phyloP scores from a whole-genome alignment of 108 stramenopile species.

The Stephanodiscus minutulus region DNA sequence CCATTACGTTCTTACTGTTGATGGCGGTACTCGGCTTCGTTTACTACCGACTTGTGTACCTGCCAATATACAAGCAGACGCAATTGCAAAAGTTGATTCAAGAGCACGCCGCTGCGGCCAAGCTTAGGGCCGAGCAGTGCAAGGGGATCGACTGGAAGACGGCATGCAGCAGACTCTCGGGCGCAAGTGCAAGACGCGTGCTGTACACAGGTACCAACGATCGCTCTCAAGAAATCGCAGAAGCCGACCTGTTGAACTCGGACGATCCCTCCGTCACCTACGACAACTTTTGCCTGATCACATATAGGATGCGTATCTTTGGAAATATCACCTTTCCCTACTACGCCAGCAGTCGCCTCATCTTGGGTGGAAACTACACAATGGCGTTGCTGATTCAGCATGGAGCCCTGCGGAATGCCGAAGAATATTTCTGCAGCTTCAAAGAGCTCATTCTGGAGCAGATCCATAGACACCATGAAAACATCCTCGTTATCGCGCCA shows the following conservation, averaged over 20 bases:
- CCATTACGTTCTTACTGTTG: not conserved
- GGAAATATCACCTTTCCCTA: not conserved
- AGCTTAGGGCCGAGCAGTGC: not conserved
- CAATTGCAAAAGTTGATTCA: not conserved
- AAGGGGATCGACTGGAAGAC: not conserved
- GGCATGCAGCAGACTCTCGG: not conserved
- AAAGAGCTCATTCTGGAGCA: constrained; percentile 5
- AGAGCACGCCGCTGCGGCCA: not conserved
- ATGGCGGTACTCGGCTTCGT: not conserved
- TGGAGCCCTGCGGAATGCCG: constrained; percentile 46
- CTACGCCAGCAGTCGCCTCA: not conserved
- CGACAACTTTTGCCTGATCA: not conserved
- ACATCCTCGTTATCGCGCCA: constrained; percentile 34
- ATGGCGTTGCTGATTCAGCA: constrained; percentile 7
- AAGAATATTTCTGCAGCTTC: constrained; percentile 49
- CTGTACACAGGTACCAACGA: not conserved
- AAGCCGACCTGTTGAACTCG: not conserved
- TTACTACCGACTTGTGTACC: not conserved
- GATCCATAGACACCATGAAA: not conserved
- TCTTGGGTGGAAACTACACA: not conserved
- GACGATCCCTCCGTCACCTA: not conserved
- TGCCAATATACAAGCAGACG: not conserved
- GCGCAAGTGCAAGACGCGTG: not conserved
- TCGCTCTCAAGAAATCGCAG: not conserved
- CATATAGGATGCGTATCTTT: not conserved